Conservation (phyloP, 495 filamentous ascomycete species). For the Tetracladium marchalianum region DNA sequence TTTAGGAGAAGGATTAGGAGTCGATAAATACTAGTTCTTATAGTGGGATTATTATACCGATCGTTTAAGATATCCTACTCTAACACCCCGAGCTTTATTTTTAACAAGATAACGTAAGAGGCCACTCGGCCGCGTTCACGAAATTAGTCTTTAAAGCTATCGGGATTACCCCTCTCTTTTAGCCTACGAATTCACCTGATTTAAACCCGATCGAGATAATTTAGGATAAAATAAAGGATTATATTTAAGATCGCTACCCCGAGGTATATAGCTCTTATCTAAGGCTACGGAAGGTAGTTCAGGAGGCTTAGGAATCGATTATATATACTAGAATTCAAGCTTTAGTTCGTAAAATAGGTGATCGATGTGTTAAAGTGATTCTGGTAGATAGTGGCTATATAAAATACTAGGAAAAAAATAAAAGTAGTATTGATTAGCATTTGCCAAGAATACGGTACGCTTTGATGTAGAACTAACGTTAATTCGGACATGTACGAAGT, state of each 20-base stretch:
- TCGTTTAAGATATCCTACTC: constrained; percentile 8
- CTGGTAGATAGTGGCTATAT: constrained; percentile 1
- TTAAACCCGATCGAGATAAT: constrained; percentile 20
- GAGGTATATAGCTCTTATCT: constrained; percentile 1
- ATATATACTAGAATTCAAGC: background rate
- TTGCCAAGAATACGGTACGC: too few species aligned
- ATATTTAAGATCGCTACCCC: constrained; percentile 3
- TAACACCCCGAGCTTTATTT: background rate
- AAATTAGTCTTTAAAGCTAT: background rate
- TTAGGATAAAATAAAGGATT: constrained; percentile 9
- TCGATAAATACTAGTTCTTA: constrained; percentile 17
- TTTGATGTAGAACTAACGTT: too few species aligned
- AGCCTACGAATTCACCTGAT: constrained; percentile 18
- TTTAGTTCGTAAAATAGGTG: constrained; percentile 2
- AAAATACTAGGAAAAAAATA: constrained; percentile 2
- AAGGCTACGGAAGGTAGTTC: constrained; percentile 1
- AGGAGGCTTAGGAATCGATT: constrained; percentile 10
- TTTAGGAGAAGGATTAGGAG: constrained; percentile 20
- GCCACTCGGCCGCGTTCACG: background rate
- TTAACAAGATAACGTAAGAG: background rate
- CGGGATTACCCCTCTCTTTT: constrained; percentile 9
- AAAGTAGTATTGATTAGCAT: too few species aligned
- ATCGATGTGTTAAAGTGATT: constrained; percentile 9
- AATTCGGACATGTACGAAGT: too few species aligned
- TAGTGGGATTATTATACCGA: constrained; percentile 14